Base-by-base conservation (phyloP, 2,329 filamentous ascomycete species). In the Colletotrichum destructivum region DNA sequence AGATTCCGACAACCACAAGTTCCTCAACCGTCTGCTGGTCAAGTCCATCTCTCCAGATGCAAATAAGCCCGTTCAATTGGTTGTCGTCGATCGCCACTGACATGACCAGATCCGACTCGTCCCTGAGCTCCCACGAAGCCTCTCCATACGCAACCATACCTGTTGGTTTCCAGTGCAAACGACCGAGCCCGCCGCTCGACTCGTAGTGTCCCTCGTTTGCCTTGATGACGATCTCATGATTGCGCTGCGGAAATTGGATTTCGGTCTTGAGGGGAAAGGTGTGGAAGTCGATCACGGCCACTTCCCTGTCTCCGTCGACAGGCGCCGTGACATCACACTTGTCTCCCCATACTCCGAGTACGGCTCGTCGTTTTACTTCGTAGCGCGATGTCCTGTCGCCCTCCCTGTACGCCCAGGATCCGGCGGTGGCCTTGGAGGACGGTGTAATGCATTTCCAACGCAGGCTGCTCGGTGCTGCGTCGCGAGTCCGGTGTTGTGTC, bases 61-160 rank as follows among this genome's bases (percentile, higher is more conserved):
- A 35, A 8, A 69, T 56, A 16, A 57, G 16, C 16, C 66, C 66
- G 38, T 69, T 64, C 12, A 64, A 44, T 46, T 69, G 66, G 18
- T 57, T 7, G 64, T 56, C 66, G 13, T 44, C 66, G 31, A 69
- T 35, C 21, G 16, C 5, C 2, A 69, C 66, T 6, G 66, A 69
- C 49, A 64, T 49, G 1, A 64, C 40, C 8, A 69, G 40, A 23
- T 51, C 38, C 31, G 51, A 23, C 38, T 64, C 59, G 51, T 64
- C 51, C 31, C 66, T 64, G 9, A 69, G 40, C 66, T 69, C 66
- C 60, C 60, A 69, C 2, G 49, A 63, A 23, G 66, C 66, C 42
- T 55, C 38, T 13, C 66, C 66, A 38, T 55, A 64, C 12, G 47
- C 16, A 47, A 8, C 59, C 66, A 69, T 64, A 12, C 40, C 60